These are phyloP conservation scores for Emydomyces testavorans DNA, from an alignment of 2,329 filamentous ascomycete species.

Conservation along the genomic window DNA sequence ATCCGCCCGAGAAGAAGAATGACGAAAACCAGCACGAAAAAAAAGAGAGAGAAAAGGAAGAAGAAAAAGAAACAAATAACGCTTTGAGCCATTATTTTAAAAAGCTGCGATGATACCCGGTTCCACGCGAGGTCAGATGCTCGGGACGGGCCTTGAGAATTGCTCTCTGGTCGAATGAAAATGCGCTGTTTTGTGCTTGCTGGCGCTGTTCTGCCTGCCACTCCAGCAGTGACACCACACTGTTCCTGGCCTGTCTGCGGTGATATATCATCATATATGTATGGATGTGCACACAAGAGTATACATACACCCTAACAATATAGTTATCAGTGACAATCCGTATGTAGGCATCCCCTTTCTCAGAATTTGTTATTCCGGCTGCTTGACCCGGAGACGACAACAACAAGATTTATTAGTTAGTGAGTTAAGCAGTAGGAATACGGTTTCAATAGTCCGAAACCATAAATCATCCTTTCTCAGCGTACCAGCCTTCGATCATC, in stretches of 20 bases:
- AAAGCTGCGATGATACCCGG: not conserved
- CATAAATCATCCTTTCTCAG: not conserved
- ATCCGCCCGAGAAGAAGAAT: no score
- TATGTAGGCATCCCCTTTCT: not conserved
- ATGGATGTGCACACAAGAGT: no score
- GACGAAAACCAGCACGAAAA: no score
- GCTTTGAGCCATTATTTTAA: not conserved
- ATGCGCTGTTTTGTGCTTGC: not conserved
- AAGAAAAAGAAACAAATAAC: not conserved
- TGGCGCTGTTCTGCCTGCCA: not conserved
- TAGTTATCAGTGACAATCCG: no score
- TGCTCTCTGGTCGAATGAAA: no score
- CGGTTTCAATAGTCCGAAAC: conserved; percentile 2
- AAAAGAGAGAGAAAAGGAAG: not conserved
- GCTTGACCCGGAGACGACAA: not conserved
- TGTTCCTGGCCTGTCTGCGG: no score
- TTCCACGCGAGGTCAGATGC: not conserved
- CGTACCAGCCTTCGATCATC: no score
- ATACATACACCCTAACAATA: no score
- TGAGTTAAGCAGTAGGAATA: not conserved
- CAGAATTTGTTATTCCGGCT: conserved; percentile 8
- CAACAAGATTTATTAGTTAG: not conserved
- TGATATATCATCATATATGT: no score
- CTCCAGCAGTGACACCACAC: no score
- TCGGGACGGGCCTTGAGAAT: not conserved